Percentiles rank a stretch among this genome's conserved stretches.
Conservation (phyloP, 805 yeast species). For the Starmera pachycereana region DNA sequence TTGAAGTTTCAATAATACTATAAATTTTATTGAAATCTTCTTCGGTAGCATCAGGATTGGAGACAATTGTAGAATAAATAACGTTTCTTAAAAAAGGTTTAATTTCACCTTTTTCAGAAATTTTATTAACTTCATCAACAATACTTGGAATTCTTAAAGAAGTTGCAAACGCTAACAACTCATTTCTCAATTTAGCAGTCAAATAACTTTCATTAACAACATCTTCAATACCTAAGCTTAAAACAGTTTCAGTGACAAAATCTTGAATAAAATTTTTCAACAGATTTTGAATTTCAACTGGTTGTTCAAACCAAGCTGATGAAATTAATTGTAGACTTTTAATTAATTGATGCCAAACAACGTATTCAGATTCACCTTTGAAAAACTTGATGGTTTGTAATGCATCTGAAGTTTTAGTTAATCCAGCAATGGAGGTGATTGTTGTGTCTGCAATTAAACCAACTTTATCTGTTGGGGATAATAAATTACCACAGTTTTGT, state of each 20-base stretch:
- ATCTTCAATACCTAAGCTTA: constrained; percentile 54
- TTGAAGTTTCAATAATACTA: constrained; percentile 46
- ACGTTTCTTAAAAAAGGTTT: constrained; percentile 68
- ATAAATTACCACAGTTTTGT: constrained; percentile 33
- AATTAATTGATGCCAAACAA: constrained; percentile 55
- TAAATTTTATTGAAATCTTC: constrained; percentile 52
- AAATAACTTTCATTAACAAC: constrained; percentile 41
- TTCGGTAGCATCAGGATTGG: constrained; percentile 50
- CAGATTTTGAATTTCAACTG: constrained; percentile 31
- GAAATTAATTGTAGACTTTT: constrained; percentile 33
- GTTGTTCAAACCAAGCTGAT: constrained; percentile 45
- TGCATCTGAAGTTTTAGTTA: constrained; percentile 48
- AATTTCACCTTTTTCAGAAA: constrained; percentile 42
- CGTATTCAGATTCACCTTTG: constrained; percentile 48
- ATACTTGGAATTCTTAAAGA: constrained; percentile 37
- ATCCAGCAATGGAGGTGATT: constrained; percentile 59
- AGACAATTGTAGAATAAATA: constrained; percentile 51
- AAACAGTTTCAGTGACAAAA: constrained; percentile 43
- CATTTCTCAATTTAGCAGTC: constrained; percentile 54
- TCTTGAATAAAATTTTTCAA: constrained; percentile 40
- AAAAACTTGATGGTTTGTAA: constrained; percentile 47
- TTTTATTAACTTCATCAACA: constrained; percentile 30
- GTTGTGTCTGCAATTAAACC: constrained; percentile 69
- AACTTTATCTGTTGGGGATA: constrained; percentile 63
- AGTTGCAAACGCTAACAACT: constrained; percentile 50